A percentile compares a stretch with the other conserved stretches of the same genome.
These are phyloP conservation scores for Carex myosuroides DNA, from an alignment of 176 grass and related monocot genomes.

Conservation along the genomic window DNA sequence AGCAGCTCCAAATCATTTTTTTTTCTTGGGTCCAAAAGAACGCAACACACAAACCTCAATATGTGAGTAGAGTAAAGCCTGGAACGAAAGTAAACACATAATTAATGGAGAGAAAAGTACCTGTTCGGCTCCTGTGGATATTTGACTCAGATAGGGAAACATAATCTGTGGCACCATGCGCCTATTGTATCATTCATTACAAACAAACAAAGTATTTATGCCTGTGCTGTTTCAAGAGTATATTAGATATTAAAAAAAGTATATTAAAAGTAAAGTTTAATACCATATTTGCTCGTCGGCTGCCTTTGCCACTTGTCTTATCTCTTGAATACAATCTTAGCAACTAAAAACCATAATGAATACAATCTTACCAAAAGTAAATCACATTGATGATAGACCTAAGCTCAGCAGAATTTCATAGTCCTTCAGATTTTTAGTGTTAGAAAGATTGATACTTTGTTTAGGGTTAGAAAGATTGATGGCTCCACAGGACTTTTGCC, in stretches of 20 bases:
- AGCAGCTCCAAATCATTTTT: not conserved
- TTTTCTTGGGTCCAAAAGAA: too few species aligned
- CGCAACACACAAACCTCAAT: not conserved
- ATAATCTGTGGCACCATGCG: not conserved
- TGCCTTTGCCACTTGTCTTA: not conserved
- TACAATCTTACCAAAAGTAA: not conserved
- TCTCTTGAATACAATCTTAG: not conserved
- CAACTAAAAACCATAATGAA: conserved; percentile 41
- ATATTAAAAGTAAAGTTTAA: not conserved
- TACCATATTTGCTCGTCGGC: not conserved
- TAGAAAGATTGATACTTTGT: too few species aligned
- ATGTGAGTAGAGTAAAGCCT: not conserved
- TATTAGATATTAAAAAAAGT: not conserved
- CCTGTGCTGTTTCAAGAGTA: not conserved
- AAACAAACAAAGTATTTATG: not conserved
- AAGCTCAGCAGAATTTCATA: not conserved
- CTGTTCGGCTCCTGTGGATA: not conserved
- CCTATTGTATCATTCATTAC: not conserved
- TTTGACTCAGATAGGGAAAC: not conserved
- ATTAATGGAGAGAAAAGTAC: not conserved
- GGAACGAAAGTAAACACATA: not conserved
- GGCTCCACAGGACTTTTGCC: too few species aligned
- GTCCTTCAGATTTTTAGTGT: not conserved
- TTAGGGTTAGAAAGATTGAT: too few species aligned
- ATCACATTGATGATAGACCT: not conserved